These are phyloP conservation scores for Aotearoamyces nothofagi DNA, from an alignment of 2,329 filamentous ascomycete genomes.

Conservation along the genomic window DNA sequence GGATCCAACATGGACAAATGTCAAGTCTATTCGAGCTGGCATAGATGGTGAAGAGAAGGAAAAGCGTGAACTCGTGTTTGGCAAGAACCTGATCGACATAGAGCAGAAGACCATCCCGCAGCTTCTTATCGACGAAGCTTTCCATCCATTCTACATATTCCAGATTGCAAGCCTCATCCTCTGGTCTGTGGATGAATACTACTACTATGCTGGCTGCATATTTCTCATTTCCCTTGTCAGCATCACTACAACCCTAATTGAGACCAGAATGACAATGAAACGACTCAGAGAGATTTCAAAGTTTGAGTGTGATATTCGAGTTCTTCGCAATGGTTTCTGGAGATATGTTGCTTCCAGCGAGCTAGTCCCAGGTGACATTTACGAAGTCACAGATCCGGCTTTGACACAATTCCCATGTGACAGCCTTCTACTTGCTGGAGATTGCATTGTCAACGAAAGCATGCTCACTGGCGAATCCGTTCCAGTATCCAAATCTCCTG, in stretches of 20 bases:
- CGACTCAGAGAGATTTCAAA: constrained; percentile 80
- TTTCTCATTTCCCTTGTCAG: constrained; percentile 89
- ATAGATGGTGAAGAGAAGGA: constrained; percentile 82
- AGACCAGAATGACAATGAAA: constrained; percentile 85
- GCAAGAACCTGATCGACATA: constrained; percentile 81
- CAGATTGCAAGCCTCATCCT: constrained; percentile 87
- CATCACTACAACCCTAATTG: constrained; percentile 75
- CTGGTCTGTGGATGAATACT: constrained; percentile 94
- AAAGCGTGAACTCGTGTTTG: constrained; percentile 73
- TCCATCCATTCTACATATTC: constrained; percentile 97
- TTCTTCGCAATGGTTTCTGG: constrained; percentile 93
- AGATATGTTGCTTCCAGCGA: constrained; percentile 74
- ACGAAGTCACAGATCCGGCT: constrained; percentile 89
- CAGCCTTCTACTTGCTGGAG: constrained; percentile 77
- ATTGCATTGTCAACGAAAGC: constrained; percentile 98
- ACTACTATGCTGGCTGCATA: constrained; percentile 93
- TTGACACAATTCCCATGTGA: constrained; percentile 83
- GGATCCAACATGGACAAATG: constrained; percentile 75
- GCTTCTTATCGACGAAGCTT: constrained; percentile 79
- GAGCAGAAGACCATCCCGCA: constrained; percentile 74
- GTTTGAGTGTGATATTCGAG: constrained; percentile 90
- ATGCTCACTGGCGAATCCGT: constrained; percentile 96
- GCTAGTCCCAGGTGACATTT: constrained; percentile 88
- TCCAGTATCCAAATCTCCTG: constrained; percentile 82
- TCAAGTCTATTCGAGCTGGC: constrained; percentile 59